Percentiles rank a stretch among this genome's conserved stretches.
Evolutionary conservation across 2,329 filamentous ascomycete species (phyloP).

Genomic region (Tolypocladium capitatum): DNA sequence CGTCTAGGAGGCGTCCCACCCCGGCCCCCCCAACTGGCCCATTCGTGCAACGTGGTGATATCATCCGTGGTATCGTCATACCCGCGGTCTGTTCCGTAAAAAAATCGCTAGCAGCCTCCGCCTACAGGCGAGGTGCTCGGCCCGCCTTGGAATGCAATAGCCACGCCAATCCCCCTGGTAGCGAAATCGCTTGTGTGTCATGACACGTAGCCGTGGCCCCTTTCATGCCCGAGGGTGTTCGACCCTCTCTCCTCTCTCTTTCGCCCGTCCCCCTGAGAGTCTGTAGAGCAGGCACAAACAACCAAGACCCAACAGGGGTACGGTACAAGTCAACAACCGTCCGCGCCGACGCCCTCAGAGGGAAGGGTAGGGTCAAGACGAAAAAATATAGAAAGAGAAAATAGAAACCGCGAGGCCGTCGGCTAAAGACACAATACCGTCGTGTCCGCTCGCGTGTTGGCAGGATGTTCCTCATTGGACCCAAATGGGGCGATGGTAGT

Average conservation of each 20-base stretch:
- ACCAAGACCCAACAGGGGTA: conserved; percentile 14
- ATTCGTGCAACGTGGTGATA: conserved; percentile 17
- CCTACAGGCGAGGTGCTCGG: conserved; percentile 2
- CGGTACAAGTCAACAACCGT: conserved; percentile 14
- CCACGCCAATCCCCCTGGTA: conserved; percentile 2
- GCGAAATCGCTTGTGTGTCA: conserved; percentile 2
- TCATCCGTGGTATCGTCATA: conserved; percentile 23
- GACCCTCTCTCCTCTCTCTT: background rate
- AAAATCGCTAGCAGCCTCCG: conserved; percentile 12
- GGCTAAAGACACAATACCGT: conserved; percentile 3
- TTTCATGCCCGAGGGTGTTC: background rate
- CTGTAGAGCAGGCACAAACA: conserved; percentile 16
- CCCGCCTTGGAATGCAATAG: conserved; percentile 6
- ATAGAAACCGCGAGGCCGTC: conserved; percentile 7
- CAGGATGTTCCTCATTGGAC: background rate
- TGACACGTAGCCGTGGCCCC: conserved; percentile 2
- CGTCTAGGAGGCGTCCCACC: background rate
- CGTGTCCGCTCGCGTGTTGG: conserved; percentile 9
- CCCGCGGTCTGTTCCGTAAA: conserved; percentile 12
- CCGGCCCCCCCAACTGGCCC: conserved; percentile 1
- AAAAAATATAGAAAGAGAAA: conserved; percentile 7
- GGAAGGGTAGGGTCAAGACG: background rate
- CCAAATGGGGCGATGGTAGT: conserved; percentile 4
- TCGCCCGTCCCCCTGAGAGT: conserved; percentile 15
- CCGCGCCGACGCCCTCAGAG: conserved; percentile 7